A percentile compares a stretch with the other conserved stretches of the same genome.
phyloP scores from a whole-genome alignment of 2,329 filamentous ascomycete species.

The Dactylella cylindrospora region DNA sequence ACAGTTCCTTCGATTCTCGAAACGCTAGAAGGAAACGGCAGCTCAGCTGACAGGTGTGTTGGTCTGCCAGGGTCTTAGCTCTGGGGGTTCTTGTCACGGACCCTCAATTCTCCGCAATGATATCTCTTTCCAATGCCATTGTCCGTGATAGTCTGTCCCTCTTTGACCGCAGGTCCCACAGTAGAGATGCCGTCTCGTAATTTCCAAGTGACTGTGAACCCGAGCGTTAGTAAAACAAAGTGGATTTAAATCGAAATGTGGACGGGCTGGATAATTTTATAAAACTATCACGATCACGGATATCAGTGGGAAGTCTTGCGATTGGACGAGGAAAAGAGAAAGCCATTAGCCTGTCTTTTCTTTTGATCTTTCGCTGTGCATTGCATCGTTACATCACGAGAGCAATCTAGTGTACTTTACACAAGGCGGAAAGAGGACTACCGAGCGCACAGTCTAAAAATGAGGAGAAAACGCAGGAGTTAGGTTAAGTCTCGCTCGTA shows the following conservation, averaged over 20 bases:
- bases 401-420: too few relatives aligned
- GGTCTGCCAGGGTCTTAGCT: too few relatives aligned
- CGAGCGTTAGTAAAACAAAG: constrained; percentile 31
- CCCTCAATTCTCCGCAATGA: constrained; percentile 19
- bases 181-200: constrained; percentile 1
- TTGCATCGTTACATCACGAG: too few relatives aligned
- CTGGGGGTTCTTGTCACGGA: constrained; percentile 19
- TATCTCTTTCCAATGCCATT: neutral
- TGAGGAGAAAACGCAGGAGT: neutral
- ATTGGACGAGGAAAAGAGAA: too few relatives aligned
- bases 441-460: constrained; percentile 17
- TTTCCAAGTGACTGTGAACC: constrained; percentile 11
- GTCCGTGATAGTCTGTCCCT: constrained; percentile 2
- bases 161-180: constrained; percentile 12
- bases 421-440: constrained; percentile 27
- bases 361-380: too few relatives aligned
- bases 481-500: constrained; percentile 40
- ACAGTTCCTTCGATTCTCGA: too few relatives aligned
- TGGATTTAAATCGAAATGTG: too few relatives aligned
- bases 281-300: too few relatives aligned
- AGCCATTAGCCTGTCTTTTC: too few relatives aligned
- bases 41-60: constrained; percentile 28
- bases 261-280: too few relatives aligned
- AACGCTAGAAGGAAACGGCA: constrained; percentile 17
- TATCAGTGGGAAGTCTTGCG: too few relatives aligned